phyloP scores from a whole-genome alignment of 306 rosid genomes.

The Cercis canadensis region DNA sequence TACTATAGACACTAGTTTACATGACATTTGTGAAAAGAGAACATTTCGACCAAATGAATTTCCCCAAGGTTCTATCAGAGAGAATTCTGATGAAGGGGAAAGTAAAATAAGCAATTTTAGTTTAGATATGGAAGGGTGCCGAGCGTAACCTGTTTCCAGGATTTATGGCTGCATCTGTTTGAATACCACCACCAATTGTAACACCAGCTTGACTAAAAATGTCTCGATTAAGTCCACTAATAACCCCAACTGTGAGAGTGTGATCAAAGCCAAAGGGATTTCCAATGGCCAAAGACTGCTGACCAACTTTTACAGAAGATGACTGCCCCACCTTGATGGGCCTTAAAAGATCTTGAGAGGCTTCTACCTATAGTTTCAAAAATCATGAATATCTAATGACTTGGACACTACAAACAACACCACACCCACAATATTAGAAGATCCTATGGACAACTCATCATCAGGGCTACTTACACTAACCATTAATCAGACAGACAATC shows the following conservation, averaged over 20 bases:
- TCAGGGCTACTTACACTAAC: not conserved
- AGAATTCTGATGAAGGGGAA: slow-evolving; percentile 18
- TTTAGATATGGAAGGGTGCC: slow-evolving; percentile 24
- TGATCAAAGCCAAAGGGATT: slow-evolving; percentile 99
- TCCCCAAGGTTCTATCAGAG: not conserved
- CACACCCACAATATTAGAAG: not conserved
- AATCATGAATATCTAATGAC: slow-evolving; percentile 22
- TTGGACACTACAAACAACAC: not conserved
- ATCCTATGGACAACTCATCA: slow-evolving; percentile 7
- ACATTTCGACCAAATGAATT: too few species aligned
- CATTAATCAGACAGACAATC: slow-evolving; percentile 8
- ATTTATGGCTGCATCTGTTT: slow-evolving; percentile 96
- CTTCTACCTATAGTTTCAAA: slow-evolving; percentile 71
- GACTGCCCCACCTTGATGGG: slow-evolving; percentile 82
- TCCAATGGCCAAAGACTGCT: slow-evolving; percentile 96
- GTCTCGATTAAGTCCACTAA: slow-evolving; percentile 93
- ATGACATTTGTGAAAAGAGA: slow-evolving; percentile 17
- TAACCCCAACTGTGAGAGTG: slow-evolving; percentile 92
- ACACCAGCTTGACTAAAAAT: slow-evolving; percentile 90
- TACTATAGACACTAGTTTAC: not conserved
- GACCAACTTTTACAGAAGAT: slow-evolving; percentile 85
- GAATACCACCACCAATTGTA: slow-evolving; percentile 95
- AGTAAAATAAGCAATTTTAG: slow-evolving; percentile 13
- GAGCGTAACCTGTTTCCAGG: slow-evolving; percentile 86
- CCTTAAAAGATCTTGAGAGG: slow-evolving; percentile 73